Percentiles rank a stretch among this genome's conserved stretches.
These are phyloP conservation scores for Lenzites betulinus DNA, from an alignment of 768 basidiomycete species.

Conservation along the genomic window DNA sequence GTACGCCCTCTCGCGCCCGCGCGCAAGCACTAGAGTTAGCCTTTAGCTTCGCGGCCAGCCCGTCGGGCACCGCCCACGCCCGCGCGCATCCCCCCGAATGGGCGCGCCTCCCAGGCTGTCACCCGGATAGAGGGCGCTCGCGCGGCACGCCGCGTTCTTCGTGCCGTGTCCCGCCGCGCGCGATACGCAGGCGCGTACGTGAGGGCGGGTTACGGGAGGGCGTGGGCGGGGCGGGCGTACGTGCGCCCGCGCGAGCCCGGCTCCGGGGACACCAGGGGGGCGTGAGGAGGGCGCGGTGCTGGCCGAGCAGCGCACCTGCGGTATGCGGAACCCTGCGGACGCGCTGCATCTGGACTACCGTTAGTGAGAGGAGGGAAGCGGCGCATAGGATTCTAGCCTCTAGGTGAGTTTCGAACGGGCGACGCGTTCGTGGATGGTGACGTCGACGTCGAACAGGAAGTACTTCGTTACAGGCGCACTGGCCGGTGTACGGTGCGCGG, in stretches of 20 bases:
- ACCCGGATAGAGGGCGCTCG: conserved; percentile 7
- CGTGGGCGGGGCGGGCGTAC: no score
- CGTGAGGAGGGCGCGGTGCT: no score
- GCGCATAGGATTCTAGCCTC: no score
- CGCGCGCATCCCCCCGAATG: conserved; percentile 11
- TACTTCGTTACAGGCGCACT: not conserved
- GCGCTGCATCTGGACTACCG: no score
- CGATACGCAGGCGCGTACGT: not conserved
- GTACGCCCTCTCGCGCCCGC: no score
- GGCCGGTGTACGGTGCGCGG: not conserved
- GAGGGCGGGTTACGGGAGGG: no score
- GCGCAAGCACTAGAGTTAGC: conserved; percentile 1
- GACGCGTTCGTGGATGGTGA: no score
- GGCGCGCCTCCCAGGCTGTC: conserved; percentile 24
- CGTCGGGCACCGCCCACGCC: not conserved
- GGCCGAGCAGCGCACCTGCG: not conserved
- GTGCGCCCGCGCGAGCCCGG: no score
- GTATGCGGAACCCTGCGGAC: not conserved
- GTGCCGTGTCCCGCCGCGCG: not conserved
- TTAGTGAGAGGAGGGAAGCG: no score
- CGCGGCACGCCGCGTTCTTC: conserved; percentile 22
- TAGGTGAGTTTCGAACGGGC: no score
- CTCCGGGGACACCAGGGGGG: no score
- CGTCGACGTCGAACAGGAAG: no score
- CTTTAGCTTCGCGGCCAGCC: conserved; percentile 6